Percentiles rank a stretch among this genome's conserved stretches.
phyloP scores from a whole-genome alignment of 805 yeast species.

The Schwanniomyces vanrijiae region DNA sequence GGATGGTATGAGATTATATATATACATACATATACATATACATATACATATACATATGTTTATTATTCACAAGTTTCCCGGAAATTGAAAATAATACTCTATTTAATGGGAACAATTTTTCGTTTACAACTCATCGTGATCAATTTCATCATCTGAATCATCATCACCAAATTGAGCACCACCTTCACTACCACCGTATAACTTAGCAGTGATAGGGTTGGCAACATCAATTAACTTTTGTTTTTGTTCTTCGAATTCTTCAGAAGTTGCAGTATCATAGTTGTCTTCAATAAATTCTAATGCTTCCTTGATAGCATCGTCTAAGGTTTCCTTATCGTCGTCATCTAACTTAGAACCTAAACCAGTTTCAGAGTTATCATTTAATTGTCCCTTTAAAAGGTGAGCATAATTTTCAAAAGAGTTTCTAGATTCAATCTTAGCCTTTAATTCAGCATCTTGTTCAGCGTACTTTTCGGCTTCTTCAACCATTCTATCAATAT shows the following conservation, averaged over 20 bases:
- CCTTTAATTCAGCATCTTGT: conserved; percentile 46
- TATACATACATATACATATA: neutral
- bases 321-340: conserved; percentile 86
- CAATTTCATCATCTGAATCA: conserved; percentile 44
- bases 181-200: conserved; percentile 56
- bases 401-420: conserved; percentile 47
- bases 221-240: conserved; percentile 76
- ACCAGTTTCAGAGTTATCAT: conserved; percentile 36
- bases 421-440: conserved; percentile 43
- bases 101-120: neutral
- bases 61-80: neutral
- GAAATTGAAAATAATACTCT: neutral
- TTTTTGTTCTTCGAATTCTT: conserved; percentile 91
- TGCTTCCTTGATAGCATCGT: conserved; percentile 85
- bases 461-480: conserved; percentile 89
- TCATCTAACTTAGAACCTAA: conserved; percentile 80
- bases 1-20: neutral
- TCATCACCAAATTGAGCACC: conserved; percentile 42
- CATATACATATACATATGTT: neutral
- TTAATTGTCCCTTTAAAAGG: conserved; percentile 46
- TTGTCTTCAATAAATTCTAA: conserved; percentile 83
- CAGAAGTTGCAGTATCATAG: conserved; percentile 82
- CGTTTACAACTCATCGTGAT: conserved; percentile 44
- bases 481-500: conserved; percentile 96
- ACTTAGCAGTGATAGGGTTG: conserved; percentile 88